A percentile compares a stretch with the other conserved stretches of the same genome.
Evolutionary conservation across 352 stramenopile species (phyloP).

Genomic region (Globisporangium recalcitrans): DNA sequence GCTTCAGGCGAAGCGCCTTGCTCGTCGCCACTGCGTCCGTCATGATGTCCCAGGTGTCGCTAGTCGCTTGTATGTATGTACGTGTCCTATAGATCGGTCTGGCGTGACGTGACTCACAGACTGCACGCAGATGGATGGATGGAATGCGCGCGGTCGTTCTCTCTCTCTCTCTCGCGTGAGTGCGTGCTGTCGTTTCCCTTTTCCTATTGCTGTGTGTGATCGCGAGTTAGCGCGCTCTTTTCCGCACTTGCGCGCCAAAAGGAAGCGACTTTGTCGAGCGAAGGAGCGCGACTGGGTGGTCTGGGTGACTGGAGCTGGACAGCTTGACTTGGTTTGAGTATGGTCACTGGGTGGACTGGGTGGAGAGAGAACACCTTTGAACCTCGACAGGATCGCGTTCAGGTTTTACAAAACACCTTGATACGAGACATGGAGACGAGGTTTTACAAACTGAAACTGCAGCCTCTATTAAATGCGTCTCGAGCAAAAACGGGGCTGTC

Average conservation of each 20-base stretch:
- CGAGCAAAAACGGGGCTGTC: too few relatives aligned
- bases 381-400: neutral
- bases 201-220: conserved; percentile 1
- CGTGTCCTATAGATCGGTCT: neutral
- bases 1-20: conserved; percentile 16
- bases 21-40: conserved; percentile 7
- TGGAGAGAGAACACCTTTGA: neutral
- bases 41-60: conserved; percentile 4
- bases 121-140: neutral
- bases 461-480: too few relatives aligned
- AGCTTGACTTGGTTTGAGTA: neutral
- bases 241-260: conserved; percentile 9
- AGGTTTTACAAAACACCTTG: neutral
- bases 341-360: neutral
- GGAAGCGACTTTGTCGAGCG: neutral
- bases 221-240: conserved; percentile 8
- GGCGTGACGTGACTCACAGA: neutral
- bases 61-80: neutral
- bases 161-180: neutral
- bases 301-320: too few relatives aligned
- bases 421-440: neutral
- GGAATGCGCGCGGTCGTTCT: neutral
- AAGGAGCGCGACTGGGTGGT: neutral
- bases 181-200: conserved; percentile 4
- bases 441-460: neutral